These are phyloP conservation scores for Strigomonas culicis DNA, from an alignment of 208 protist species.

Conservation along the genomic window DNA sequence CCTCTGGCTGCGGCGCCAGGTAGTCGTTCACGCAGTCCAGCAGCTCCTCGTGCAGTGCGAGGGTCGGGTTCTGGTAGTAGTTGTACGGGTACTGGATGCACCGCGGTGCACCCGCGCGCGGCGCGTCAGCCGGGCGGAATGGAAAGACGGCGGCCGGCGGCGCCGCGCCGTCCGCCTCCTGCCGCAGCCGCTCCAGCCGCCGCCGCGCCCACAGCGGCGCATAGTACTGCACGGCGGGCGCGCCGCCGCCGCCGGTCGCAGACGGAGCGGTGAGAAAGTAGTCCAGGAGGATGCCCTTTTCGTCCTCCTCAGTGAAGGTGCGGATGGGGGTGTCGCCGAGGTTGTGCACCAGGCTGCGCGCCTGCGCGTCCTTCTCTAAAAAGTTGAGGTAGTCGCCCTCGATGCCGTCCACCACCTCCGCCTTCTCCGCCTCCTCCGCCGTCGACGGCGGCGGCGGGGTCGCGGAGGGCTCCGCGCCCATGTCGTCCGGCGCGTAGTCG, in stretches of 20 bases:
- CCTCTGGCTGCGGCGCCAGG: slow-evolving; percentile 66
- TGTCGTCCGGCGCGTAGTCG: slow-evolving; percentile 36
- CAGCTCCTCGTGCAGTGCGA: slow-evolving; percentile 84
- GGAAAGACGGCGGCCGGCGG: no score
- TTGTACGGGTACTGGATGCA: slow-evolving; percentile 30
- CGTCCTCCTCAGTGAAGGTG: neutral
- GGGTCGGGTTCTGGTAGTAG: slow-evolving; percentile 12
- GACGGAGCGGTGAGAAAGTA: neutral
- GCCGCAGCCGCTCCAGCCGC: slow-evolving; percentile 28
- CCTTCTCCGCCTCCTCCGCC: neutral
- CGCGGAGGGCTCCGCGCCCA: slow-evolving; percentile 19
- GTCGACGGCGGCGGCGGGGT: neutral
- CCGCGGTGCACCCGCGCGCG: no score
- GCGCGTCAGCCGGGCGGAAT: no score
- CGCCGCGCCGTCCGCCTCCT: no score
- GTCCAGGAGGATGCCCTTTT: slow-evolving; percentile 12
- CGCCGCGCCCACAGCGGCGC: slow-evolving; percentile 37
- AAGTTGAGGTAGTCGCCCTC: slow-evolving; percentile 59
- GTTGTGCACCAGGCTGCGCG: no score
- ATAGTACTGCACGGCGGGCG: slow-evolving; percentile 1
- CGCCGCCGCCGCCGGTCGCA: neutral
- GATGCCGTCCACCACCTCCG: slow-evolving; percentile 17
- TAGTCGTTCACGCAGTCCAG: slow-evolving; percentile 80
- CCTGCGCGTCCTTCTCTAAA: neutral
- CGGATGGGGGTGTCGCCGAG: no score